phyloP scores from a whole-genome alignment of 1,284 basidiomycete species.

The Pseudozyma pruni region DNA sequence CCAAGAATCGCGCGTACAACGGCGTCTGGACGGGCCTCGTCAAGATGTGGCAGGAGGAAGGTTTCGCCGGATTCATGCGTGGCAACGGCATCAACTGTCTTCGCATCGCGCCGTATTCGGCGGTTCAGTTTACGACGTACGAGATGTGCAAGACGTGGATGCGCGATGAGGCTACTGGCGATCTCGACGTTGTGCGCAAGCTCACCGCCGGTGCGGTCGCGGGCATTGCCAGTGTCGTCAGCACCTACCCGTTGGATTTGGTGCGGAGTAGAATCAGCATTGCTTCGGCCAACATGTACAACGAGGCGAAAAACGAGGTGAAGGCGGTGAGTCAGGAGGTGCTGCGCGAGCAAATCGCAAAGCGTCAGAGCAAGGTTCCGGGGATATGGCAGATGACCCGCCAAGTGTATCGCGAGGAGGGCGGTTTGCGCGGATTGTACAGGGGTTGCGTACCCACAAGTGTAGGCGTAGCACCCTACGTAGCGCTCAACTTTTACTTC shows the following conservation, averaged over 20 bases:
- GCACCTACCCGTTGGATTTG: slow-evolving; percentile 92
- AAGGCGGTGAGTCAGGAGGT: neutral
- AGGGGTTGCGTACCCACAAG: slow-evolving; percentile 88
- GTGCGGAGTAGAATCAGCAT: slow-evolving; percentile 92
- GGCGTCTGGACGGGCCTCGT: slow-evolving; percentile 61
- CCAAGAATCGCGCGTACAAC: slow-evolving; percentile 54
- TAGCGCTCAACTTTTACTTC: slow-evolving; percentile 69
- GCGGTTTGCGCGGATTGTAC: slow-evolving; percentile 85
- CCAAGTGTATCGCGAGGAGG: slow-evolving; percentile 89
- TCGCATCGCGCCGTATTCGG: slow-evolving; percentile 80
- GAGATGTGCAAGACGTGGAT: slow-evolving; percentile 81
- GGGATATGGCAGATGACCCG: slow-evolving; percentile 88
- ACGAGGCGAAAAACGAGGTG: slow-evolving; percentile 44
- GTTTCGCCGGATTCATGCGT: slow-evolving; percentile 89
- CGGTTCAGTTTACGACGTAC: slow-evolving; percentile 89
- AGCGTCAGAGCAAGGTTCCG: slow-evolving; percentile 68
- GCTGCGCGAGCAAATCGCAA: slow-evolving; percentile 27
- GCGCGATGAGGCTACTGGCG: slow-evolving; percentile 66
- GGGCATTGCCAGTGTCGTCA: slow-evolving; percentile 87
- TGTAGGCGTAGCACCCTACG: slow-evolving; percentile 91
- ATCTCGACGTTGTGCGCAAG: slow-evolving; percentile 84
- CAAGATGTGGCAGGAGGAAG: slow-evolving; percentile 89
- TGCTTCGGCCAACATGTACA: slow-evolving; percentile 70
- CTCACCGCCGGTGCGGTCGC: slow-evolving; percentile 86
- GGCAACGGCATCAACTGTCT: slow-evolving; percentile 88